These are phyloP conservation scores for Plectosphaerella sp. DNA, from an alignment of 2,329 filamentous ascomycete genomes.

Conservation along the genomic window DNA sequence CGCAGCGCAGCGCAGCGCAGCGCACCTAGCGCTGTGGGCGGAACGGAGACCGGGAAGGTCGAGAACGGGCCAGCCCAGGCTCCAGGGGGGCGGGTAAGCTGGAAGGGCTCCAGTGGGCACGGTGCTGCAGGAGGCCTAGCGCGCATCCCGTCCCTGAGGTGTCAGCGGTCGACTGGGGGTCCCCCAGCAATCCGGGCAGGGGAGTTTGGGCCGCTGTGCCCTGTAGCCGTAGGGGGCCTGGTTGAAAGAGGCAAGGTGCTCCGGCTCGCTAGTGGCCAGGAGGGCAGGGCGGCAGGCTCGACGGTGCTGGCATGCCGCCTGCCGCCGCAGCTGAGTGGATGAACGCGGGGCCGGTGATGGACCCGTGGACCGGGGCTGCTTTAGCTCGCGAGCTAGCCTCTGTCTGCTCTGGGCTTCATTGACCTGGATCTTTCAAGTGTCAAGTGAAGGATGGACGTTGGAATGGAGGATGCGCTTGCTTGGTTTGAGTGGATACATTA, in stretches of 20 bases:
- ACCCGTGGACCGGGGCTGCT: not conserved
- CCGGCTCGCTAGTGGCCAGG: not conserved
- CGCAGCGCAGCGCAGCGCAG: too few species aligned
- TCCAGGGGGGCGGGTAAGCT: not conserved
- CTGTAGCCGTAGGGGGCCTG: not conserved
- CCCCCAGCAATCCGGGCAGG: not conserved
- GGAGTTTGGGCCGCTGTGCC: not conserved
- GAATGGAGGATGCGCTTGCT: too few species aligned
- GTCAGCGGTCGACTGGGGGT: not conserved
- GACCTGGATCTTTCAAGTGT: too few species aligned
- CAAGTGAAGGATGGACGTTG: too few species aligned
- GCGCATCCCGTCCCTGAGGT: not conserved
- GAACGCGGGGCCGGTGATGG: not conserved
- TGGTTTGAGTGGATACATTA: too few species aligned
- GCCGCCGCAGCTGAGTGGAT: not conserved
- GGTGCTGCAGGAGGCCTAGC: not conserved
- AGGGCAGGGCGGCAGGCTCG: not conserved
- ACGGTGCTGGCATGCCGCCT: not conserved
- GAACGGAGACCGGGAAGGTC: too few species aligned
- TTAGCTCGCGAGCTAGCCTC: not conserved
- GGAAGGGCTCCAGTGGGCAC: not conserved
- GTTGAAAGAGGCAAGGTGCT: not conserved
- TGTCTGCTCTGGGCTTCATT: too few species aligned
- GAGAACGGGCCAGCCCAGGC: too few species aligned
- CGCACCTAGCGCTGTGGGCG: too few species aligned